Conservation (phyloP, 257 asterid genomes). For the Solanum habrochaites region DNA sequence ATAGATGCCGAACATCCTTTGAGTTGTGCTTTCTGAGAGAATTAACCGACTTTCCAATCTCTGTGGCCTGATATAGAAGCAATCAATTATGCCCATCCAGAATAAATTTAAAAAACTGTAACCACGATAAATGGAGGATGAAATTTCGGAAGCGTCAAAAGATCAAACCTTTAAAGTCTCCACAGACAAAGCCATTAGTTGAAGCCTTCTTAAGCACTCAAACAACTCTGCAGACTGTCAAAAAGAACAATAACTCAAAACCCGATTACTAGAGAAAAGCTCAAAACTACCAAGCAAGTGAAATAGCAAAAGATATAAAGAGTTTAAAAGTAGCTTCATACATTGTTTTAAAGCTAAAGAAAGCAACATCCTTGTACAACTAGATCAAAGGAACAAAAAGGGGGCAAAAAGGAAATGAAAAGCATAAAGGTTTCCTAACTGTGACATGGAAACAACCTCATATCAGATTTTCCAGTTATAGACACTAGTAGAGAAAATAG, state of each 20-base stretch:
- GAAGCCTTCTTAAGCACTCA: slow-evolving; percentile 73
- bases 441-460: background rate
- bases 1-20: slow-evolving; percentile 34
- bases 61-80: slow-evolving; percentile 37
- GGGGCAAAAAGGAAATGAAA: background rate
- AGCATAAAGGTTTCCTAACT: background rate
- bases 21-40: slow-evolving; percentile 40
- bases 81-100: background rate
- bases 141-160: background rate
- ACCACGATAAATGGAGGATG: background rate
- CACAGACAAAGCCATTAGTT: slow-evolving; percentile 60
- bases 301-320: background rate
- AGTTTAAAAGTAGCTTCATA: background rate
- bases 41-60: slow-evolving; percentile 46
- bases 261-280: slow-evolving; percentile 37
- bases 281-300: slow-evolving; percentile 2
- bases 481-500: background rate
- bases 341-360: background rate
- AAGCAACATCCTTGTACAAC: background rate
- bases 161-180: slow-evolving; percentile 65
- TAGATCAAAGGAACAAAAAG: background rate
- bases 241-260: background rate
- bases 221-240: slow-evolving; percentile 9
- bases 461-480: background rate
- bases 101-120: background rate